A percentile compares a stretch with the other conserved stretches of the same genome.
Conservation (phyloP, 202 grass and related monocot genomes). For the Musa balbisiana region DNA sequence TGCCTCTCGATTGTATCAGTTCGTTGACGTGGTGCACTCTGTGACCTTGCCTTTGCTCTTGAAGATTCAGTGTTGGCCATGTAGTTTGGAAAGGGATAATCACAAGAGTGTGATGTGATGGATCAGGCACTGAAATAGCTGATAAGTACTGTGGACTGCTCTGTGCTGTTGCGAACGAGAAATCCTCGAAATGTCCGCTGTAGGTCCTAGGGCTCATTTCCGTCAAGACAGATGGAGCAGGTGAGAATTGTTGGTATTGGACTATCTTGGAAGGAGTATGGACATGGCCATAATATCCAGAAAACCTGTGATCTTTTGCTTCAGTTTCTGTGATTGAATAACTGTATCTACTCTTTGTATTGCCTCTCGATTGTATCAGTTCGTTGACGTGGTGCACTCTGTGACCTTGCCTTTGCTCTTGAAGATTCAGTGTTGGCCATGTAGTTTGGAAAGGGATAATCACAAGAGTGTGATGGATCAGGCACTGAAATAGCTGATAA, state of each 20-base stretch:
- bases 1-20: constrained; percentile 31
- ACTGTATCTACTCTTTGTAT: constrained; percentile 25
- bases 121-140: constrained; percentile 7
- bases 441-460: constrained; percentile 42
- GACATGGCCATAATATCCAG: neutral
- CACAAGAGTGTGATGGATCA: constrained; percentile 17
- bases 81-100: constrained; percentile 42
- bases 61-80: constrained; percentile 86
- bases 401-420: constrained; percentile 63
- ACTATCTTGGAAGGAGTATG: neutral
- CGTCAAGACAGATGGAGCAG: constrained; percentile 16
- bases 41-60: constrained; percentile 63
- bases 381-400: constrained; percentile 61
- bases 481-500: constrained; percentile 1
- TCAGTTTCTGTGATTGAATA: constrained; percentile 11
- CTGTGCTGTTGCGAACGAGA: constrained; percentile 23
- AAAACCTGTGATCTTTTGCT: neutral
- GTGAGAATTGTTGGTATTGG: neutral
- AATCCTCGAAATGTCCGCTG: constrained; percentile 9
- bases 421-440: constrained; percentile 86
- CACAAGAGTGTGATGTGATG: constrained; percentile 16
- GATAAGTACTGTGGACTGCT: constrained; percentile 27
- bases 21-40: constrained; percentile 61
- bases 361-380: constrained; percentile 29
- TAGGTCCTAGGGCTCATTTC: constrained; percentile 17